Base-by-base conservation (phyloP, 495 filamentous ascomycete species). In the Hyaloscypha variabilis region DNA sequence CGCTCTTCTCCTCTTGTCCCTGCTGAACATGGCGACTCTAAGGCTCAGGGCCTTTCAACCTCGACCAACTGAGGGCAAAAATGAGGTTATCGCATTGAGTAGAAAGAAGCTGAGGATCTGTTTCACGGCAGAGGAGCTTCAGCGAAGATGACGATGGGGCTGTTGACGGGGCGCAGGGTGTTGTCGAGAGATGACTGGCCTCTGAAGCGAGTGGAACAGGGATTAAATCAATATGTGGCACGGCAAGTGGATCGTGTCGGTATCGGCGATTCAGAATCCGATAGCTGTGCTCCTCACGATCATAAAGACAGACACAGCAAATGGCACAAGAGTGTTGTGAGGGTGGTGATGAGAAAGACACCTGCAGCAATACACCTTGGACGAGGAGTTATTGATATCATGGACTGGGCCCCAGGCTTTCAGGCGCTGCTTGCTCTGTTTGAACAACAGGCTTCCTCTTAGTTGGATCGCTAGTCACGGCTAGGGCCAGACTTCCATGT, bases 11-110 rank as follows among this genome's bases (percentile, higher is more conserved):
- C 79, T 67, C 29, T 53, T 81, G 62, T 79, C 65, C 29, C 46
- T 81, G 62, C 77, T 74, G 67, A 87, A 86, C 83, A 86, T 86
- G 73, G 65, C 77, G 73, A 69, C 65, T 64, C 23, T 13, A 24
- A 52, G 65, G 65, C 57, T 6, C n/a, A 24, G 19, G 21, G 62
- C 49, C 67, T 46, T 53, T 49, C 23, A 42, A 65, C 70, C 68
- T 71, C 68, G 71, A 69, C 69, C 71, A 67, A 71, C 66, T 30
- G 51, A 14, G 69, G 71, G 64, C 69, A 63, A 39, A 71, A 69
- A n/a, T 64, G 68, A 64, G 66, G 52, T 58, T 73, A 66, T 70
- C 49, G 67, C 65, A 68, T 68, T 30, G 54, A 54, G 58, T 46
- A 66, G 57, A 61, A 60, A 64, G 42, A 52, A 60, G 23, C 57